Evolutionary conservation across 805 yeast genomes (phyloP).

Genomic region (Hanseniaspora singularis): DNA sequence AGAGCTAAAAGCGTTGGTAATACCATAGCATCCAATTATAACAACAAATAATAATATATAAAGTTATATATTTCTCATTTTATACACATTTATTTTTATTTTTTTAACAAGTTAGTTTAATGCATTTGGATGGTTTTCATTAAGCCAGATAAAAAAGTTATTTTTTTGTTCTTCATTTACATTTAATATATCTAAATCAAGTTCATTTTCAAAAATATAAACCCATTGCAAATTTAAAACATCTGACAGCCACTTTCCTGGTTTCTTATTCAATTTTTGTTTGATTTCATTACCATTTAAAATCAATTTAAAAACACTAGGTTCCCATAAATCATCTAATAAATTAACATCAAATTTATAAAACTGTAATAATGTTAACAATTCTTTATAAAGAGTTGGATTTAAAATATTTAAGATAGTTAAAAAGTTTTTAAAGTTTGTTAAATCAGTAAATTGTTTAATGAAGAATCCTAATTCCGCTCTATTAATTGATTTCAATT

Average conservation of each 20-base stretch:
- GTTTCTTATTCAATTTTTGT: constrained; percentile 41
- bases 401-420: neutral
- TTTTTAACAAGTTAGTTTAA: neutral
- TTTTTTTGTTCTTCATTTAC: constrained; percentile 50
- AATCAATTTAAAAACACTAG: constrained; percentile 40
- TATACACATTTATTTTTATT: neutral
- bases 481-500: neutral
- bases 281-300: constrained; percentile 66
- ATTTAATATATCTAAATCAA: constrained; percentile 51
- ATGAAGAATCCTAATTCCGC: no score
- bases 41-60: neutral
- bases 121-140: neutral
- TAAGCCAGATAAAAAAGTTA: constrained; percentile 40
- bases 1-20: neutral
- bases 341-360: neutral
- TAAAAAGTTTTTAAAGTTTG: neutral
- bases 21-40: no score
- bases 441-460: no score
- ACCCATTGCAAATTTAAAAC: constrained; percentile 33
- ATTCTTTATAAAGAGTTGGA: neutral
- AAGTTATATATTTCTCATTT: neutral
- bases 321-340: neutral
- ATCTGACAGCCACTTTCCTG: constrained; percentile 78
- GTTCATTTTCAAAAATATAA: neutral
- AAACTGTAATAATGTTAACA: neutral